Evolutionary conservation across 2,329 filamentous ascomycete species (phyloP).

Genomic region (Neoascochyta sp.): DNA sequence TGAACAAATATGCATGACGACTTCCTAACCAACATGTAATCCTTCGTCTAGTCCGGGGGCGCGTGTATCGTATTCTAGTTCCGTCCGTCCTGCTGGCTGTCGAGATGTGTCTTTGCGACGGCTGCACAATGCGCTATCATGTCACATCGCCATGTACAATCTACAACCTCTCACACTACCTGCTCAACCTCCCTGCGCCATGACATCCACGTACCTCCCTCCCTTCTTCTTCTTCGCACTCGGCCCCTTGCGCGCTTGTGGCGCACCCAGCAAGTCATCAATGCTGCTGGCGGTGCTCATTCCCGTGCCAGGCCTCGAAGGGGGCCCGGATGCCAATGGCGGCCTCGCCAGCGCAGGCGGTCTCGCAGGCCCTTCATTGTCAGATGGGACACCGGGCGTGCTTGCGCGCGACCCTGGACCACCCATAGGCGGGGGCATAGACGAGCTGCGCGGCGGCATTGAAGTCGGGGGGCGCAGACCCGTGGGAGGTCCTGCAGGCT

Average conservation of each 20-base stretch:
- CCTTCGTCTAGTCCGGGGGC: too few species aligned
- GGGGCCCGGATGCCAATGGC: slow-evolving; percentile 28
- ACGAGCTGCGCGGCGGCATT: slow-evolving; percentile 29
- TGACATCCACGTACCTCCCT: slow-evolving; percentile 91
- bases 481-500: slow-evolving; percentile 32
- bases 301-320: slow-evolving; percentile 62
- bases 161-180: too few species aligned
- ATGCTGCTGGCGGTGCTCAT: slow-evolving; percentile 93
- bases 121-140: too few species aligned
- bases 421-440: slow-evolving; percentile 36
- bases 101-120: too few species aligned
- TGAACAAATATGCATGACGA: too few species aligned
- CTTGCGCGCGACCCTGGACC: slow-evolving; percentile 24
- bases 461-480: slow-evolving; percentile 16
- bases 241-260: slow-evolving; percentile 62
- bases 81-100: too few species aligned
- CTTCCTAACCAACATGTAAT: too few species aligned
- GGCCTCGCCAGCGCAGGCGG: slow-evolving; percentile 25
- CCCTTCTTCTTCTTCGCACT: slow-evolving; percentile 68
- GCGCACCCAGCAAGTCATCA: slow-evolving; percentile 81
- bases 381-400: slow-evolving; percentile 33
- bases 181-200: slow-evolving; percentile 46
- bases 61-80: too few species aligned
- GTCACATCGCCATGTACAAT: too few species aligned
- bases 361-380: slow-evolving; percentile 24